phyloP scores from a whole-genome alignment of 2,329 filamentous ascomycete species.

The Aspergillus arachidicola region DNA sequence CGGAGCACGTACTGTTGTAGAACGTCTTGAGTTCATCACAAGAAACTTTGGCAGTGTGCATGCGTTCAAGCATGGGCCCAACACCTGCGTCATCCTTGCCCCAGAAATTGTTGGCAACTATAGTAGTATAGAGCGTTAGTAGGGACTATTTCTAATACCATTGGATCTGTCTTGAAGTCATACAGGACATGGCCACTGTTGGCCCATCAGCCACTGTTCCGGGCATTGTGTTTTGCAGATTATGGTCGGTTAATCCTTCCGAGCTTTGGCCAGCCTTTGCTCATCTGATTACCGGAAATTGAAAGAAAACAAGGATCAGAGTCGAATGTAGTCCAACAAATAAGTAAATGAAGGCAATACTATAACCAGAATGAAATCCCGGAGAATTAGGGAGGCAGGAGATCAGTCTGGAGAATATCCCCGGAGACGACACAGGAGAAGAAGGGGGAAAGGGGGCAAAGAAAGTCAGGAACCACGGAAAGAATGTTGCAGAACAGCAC shows the following conservation, averaged over 20 bases:
- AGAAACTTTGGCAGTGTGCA: constrained; percentile 91
- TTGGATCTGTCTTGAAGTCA: constrained; percentile 23
- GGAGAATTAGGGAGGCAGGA: constrained; percentile 7
- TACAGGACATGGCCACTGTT: constrained; percentile 70
- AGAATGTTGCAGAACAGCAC: constrained; percentile 5
- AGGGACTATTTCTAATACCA: background rate
- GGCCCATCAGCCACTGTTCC: constrained; percentile 64
- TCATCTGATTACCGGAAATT: constrained; percentile 26
- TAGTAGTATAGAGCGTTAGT: background rate
- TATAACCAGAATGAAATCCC: background rate
- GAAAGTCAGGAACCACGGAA: constrained; percentile 9
- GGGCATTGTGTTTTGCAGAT: constrained; percentile 54
- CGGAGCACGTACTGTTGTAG: constrained; percentile 70
- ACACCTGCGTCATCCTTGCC: constrained; percentile 98
- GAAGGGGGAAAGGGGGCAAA: constrained; percentile 10
- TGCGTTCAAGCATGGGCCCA: constrained; percentile 84
- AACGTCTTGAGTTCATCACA: constrained; percentile 92
- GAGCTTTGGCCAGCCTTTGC: constrained; percentile 43
- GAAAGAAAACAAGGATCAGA: constrained; percentile 10
- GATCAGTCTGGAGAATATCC: constrained; percentile 8
- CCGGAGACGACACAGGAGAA: constrained; percentile 1
- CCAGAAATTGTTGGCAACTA: constrained; percentile 99
- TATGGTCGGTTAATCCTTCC: constrained; percentile 19
- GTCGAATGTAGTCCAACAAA: constrained; percentile 6
- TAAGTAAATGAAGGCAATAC: constrained; percentile 5